These are phyloP conservation scores for Epichloe sibirici DNA, from an alignment of 2,329 filamentous ascomycete species.

Conservation along the genomic window DNA sequence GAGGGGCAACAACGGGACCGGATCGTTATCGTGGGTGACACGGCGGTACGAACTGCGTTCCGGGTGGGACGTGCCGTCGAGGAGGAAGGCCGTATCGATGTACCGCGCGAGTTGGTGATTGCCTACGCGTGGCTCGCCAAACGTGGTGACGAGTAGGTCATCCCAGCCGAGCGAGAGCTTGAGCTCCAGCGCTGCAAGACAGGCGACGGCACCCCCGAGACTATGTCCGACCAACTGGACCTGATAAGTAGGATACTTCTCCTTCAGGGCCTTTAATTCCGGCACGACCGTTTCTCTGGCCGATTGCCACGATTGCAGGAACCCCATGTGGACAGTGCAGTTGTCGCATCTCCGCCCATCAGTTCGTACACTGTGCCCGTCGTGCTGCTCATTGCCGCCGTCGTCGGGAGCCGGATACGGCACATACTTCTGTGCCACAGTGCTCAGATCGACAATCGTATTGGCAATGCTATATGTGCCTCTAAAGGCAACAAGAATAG, in stretches of 20 bases:
- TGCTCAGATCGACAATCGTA: slow-evolving; percentile 80
- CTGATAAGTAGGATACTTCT: slow-evolving; percentile 55
- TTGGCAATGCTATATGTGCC: slow-evolving; percentile 92
- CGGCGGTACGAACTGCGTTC: slow-evolving; percentile 49
- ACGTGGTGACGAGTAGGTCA: slow-evolving; percentile 70
- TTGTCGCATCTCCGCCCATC: slow-evolving; percentile 54
- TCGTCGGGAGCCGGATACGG: slow-evolving; percentile 59
- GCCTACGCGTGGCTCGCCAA: slow-evolving; percentile 69
- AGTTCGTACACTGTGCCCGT: not conserved
- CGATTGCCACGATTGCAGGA: slow-evolving; percentile 71
- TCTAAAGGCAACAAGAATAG: slow-evolving; percentile 77
- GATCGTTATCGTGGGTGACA: slow-evolving; percentile 77
- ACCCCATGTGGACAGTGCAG: slow-evolving; percentile 88
- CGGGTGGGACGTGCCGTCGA: slow-evolving; percentile 20
- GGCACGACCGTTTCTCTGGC: slow-evolving; percentile 60
- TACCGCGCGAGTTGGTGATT: slow-evolving; percentile 44
- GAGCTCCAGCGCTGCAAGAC: slow-evolving; percentile 75
- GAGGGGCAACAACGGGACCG: slow-evolving; percentile 76
- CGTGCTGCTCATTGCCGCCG: slow-evolving; percentile 17
- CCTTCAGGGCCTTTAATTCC: slow-evolving; percentile 45
- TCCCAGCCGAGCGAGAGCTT: slow-evolving; percentile 59
- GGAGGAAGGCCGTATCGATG: slow-evolving; percentile 39
- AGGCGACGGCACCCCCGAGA: slow-evolving; percentile 82
- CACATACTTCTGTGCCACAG: slow-evolving; percentile 78
- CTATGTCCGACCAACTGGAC: slow-evolving; percentile 81